phyloP scores from a whole-genome alignment of 2,329 filamentous ascomycete species.

The Diaporthe amygdali region DNA sequence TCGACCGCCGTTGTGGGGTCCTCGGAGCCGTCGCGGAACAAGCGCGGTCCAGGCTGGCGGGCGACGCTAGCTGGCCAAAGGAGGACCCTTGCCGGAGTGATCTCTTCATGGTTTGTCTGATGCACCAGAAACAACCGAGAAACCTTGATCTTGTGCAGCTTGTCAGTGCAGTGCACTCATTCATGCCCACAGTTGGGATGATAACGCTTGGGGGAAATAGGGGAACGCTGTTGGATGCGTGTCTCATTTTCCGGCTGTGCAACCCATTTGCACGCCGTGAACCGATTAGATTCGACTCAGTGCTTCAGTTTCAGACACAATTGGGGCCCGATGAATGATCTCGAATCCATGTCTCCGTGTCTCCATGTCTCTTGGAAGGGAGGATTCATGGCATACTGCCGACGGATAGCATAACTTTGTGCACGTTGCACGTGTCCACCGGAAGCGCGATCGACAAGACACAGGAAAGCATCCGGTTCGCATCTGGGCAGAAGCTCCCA shows the following conservation, averaged over 20 bases:
- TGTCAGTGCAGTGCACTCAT: background rate
- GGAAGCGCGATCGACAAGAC: background rate
- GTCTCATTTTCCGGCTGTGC: background rate
- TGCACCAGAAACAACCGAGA: conserved; percentile 7
- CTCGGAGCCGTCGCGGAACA: background rate
- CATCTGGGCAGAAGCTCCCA: background rate
- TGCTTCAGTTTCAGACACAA: background rate
- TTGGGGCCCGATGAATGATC: background rate
- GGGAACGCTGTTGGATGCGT: background rate
- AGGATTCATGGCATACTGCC: background rate
- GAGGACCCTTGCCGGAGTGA: background rate
- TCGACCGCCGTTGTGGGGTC: background rate
- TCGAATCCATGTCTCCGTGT: background rate
- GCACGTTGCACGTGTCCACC: background rate
- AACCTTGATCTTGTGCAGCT: background rate
- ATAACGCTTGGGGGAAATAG: background rate
- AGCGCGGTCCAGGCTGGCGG: background rate
- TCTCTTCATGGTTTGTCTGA: background rate
- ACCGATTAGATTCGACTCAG: background rate
- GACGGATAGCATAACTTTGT: background rate
- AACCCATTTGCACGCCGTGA: background rate
- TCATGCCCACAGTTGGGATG: background rate
- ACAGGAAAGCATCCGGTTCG: background rate
- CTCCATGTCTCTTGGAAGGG: background rate
- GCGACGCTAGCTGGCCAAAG: background rate